Base-by-base conservation (phyloP, 192 early-diverging fungal species). In the Coemansia sp. region DNA sequence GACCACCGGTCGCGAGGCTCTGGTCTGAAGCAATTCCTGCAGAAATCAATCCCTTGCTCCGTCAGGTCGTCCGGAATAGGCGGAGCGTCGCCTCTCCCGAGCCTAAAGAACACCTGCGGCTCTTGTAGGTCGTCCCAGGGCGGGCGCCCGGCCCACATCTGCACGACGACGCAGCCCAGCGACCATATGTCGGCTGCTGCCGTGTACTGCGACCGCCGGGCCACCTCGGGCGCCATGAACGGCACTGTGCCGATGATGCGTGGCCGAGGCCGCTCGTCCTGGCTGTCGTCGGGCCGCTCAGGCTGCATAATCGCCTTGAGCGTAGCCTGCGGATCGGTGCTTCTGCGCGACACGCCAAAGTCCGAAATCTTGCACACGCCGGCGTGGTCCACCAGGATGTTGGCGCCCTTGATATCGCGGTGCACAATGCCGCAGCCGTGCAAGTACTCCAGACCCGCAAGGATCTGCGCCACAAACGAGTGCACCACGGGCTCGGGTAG, bases 191-290 rank as follows among this genome's bases (percentile, higher is more conserved):
- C 96, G 4, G 93, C 88, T 58, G 94, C 97, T 25, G 89, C 93
- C 45, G 85, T 85, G 64, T 98, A 97, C 15, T 83, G 88, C 21
- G 86, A 82, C 17, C 79, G 82, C 2, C 85, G 84, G 0, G 89
- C 90, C 3, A 95, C 92, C 67, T 98, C 96, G 12, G 96, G 96
- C 24, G 96, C 94, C 95, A 98, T 97, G 85, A 92, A 98, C 25
- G 87, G 91, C 10, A 95, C 83, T 0, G 93, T 86, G 11, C 91
- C 91, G 57, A 88, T 82, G 14, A 91, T 62, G 1, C 61, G 84
- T n/a, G 27, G 47, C 17, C 21, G 81, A 45, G 71, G 77, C 33
- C 81, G 67, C 27, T 67, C 62, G 71, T 65, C 64, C 37, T 38
- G 38, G 41, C 56, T 43, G 43, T 51, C 56, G 43, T 77, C 63